Evolutionary conservation across 139 green algal genomes (phyloP).

Genomic region (Chlamydomonas asymmetrica): DNA sequence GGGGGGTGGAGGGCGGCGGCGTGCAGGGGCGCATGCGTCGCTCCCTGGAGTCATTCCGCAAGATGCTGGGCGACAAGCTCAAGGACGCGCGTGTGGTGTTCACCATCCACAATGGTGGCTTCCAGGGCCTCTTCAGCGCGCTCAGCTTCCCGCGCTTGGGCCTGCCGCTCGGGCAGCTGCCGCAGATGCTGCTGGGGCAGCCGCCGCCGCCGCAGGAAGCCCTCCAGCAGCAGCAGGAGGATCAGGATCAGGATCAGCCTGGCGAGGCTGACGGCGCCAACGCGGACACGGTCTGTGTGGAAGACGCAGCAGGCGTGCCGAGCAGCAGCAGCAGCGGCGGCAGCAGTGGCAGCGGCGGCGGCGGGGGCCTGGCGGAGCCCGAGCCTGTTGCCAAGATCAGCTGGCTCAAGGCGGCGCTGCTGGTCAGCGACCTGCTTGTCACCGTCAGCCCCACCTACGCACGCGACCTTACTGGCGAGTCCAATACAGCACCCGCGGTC

Average conservation of each 20-base stretch:
- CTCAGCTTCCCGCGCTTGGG: constrained; percentile 33
- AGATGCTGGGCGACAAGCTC: constrained; percentile 21
- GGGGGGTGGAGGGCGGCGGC: background rate
- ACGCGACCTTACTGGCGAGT: constrained; percentile 49
- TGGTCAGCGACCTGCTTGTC: constrained; percentile 55
- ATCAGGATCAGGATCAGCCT: constrained; percentile 22
- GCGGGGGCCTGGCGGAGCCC: background rate
- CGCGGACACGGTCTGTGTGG: too few relatives aligned
- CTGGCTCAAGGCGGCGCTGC: constrained; percentile 73
- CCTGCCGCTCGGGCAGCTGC: constrained; percentile 25
- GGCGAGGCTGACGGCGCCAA: background rate
- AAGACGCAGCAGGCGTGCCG: background rate
- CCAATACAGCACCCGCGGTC: too few relatives aligned
- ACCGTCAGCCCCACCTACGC: constrained; percentile 82
- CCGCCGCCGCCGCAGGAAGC: background rate
- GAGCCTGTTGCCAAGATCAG: constrained; percentile 41
- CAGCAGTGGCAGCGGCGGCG: background rate
- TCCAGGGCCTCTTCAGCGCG: constrained; percentile 41
- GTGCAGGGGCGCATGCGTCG: constrained; percentile 4
- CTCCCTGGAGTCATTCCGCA: constrained; percentile 31
- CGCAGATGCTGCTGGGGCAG: constrained; percentile 19
- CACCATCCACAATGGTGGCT: constrained; percentile 63
- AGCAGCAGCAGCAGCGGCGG: background rate
- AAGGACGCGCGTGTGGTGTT: constrained; percentile 38
- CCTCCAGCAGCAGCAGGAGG: constrained; percentile 6